phyloP scores from a whole-genome alignment of 2,329 filamentous ascomycete genomes.

The Fusarium sp. region DNA sequence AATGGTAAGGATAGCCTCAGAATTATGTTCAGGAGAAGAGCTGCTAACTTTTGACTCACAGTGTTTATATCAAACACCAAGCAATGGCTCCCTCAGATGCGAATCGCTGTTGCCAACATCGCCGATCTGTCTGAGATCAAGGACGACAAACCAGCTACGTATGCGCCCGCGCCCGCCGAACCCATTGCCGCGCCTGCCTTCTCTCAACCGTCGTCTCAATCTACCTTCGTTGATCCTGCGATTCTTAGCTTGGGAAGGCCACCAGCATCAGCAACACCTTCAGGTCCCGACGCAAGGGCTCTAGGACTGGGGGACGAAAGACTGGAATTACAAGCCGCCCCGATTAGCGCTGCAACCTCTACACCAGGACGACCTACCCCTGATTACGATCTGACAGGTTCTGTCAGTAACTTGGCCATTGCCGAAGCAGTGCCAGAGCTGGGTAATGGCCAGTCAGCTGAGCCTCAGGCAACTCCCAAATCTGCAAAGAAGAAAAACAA shows the following conservation, averaged over 20 bases:
- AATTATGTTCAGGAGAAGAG: neutral
- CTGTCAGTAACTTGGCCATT: slow-evolving; percentile 49
- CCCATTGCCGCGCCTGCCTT: slow-evolving; percentile 47
- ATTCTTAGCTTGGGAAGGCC: slow-evolving; percentile 78
- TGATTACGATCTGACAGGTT: slow-evolving; percentile 47
- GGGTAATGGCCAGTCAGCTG: slow-evolving; percentile 38
- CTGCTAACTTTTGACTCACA: slow-evolving; percentile 40
- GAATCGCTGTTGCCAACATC: slow-evolving; percentile 64
- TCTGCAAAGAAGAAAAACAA: slow-evolving; percentile 54
- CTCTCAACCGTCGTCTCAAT: slow-evolving; percentile 51
- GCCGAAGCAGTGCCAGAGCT: slow-evolving; percentile 34
- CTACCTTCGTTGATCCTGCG: slow-evolving; percentile 82
- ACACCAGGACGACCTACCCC: slow-evolving; percentile 39
- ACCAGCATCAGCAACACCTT: slow-evolving; percentile 52
- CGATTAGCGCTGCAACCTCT: slow-evolving; percentile 26
- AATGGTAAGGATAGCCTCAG: slow-evolving; percentile 70
- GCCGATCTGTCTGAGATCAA: slow-evolving; percentile 61
- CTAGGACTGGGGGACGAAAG: slow-evolving; percentile 23
- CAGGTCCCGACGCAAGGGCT: slow-evolving; percentile 40
- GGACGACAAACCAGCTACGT: slow-evolving; percentile 50
- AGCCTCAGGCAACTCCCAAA: slow-evolving; percentile 40
- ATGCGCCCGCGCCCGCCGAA: slow-evolving; percentile 47
- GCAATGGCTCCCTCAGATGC: slow-evolving; percentile 58
- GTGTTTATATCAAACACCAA: slow-evolving; percentile 61
- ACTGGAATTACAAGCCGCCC: slow-evolving; percentile 33